Conservation (phyloP, 2,329 filamentous ascomycete species). For the Clarireedia sp. region DNA sequence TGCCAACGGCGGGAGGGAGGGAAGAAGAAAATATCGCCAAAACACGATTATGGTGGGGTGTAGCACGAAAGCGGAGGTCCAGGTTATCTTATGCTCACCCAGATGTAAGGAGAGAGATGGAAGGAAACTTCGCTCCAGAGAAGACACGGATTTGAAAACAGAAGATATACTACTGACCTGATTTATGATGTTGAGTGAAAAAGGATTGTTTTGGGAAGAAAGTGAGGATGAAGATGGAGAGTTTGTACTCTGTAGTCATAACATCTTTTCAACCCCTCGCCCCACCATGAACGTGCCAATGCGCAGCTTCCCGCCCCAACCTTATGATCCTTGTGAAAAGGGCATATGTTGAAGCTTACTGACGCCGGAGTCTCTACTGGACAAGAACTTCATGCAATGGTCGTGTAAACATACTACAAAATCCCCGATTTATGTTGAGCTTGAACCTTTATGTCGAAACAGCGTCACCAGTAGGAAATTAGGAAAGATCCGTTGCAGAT, state of each 20-base stretch:
- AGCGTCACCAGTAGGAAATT: background rate
- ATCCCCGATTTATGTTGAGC: background rate
- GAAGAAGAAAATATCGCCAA: constrained; percentile 16
- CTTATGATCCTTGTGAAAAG: constrained; percentile 1
- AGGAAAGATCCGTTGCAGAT: background rate
- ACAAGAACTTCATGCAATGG: background rate
- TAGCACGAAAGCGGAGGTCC: constrained; percentile 16
- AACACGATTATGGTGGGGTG: constrained; percentile 17
- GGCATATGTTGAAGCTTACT: background rate
- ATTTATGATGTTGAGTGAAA: background rate
- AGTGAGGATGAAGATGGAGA: constrained; percentile 1
- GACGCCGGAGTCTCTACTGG: background rate
- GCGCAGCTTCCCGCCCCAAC: constrained; percentile 2
- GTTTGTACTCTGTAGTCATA: constrained; percentile 4
- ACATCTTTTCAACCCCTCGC: constrained; percentile 9
- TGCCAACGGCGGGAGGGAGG: background rate
- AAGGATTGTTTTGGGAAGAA: background rate
- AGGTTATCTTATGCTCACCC: background rate
- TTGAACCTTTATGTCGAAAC: no score
- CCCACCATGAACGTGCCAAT: constrained; percentile 9
- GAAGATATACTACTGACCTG: background rate
- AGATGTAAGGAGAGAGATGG: background rate
- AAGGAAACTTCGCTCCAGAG: background rate
- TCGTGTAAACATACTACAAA: background rate
- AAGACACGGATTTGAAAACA: background rate